Conservation (phyloP, 352 stramenopile genomes). For the Blastocystis sp. region DNA sequence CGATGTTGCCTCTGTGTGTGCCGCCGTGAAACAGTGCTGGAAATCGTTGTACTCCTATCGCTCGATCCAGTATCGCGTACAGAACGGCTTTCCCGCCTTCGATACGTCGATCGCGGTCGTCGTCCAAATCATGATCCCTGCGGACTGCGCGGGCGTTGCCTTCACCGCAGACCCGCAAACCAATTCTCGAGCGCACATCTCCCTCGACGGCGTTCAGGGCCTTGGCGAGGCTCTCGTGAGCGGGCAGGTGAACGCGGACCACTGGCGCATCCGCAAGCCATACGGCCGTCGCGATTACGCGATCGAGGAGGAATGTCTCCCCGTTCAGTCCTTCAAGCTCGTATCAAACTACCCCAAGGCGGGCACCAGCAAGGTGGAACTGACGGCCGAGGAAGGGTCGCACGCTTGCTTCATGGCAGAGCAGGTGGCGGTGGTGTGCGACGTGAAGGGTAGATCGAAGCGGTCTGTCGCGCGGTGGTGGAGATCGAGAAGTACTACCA, state of each 20-base stretch:
- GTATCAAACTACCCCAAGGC: conserved; percentile 54
- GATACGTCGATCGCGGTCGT: conserved; percentile 67
- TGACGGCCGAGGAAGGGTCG: background rate
- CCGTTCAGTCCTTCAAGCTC: conserved; percentile 11
- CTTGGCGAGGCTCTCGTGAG: conserved; percentile 51
- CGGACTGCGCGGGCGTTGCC: conserved; percentile 29
- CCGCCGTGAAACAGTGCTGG: conserved; percentile 60
- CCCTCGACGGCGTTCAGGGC: conserved; percentile 58
- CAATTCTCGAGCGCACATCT: conserved; percentile 55
- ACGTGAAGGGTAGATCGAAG: conserved; percentile 23
- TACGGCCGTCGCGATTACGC: conserved; percentile 3
- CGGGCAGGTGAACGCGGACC: conserved; percentile 61
- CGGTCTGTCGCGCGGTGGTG: background rate
- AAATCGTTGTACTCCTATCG: conserved; percentile 56
- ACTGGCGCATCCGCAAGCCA: conserved; percentile 58
- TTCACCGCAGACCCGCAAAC: conserved; percentile 68
- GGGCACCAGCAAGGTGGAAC: conserved; percentile 18
- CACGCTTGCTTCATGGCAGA: background rate
- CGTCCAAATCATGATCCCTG: conserved; percentile 64
- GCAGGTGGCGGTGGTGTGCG: background rate
- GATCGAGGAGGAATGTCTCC: conserved; percentile 5
- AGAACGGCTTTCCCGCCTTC: conserved; percentile 57
- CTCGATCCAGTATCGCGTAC: conserved; percentile 45
- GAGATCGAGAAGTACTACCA: conserved; percentile 69
- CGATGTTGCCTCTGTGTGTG: conserved; percentile 3